These are phyloP conservation scores for Anthostomella pinea DNA, from an alignment of 2,329 filamentous ascomycete genomes.

Conservation along the genomic window DNA sequence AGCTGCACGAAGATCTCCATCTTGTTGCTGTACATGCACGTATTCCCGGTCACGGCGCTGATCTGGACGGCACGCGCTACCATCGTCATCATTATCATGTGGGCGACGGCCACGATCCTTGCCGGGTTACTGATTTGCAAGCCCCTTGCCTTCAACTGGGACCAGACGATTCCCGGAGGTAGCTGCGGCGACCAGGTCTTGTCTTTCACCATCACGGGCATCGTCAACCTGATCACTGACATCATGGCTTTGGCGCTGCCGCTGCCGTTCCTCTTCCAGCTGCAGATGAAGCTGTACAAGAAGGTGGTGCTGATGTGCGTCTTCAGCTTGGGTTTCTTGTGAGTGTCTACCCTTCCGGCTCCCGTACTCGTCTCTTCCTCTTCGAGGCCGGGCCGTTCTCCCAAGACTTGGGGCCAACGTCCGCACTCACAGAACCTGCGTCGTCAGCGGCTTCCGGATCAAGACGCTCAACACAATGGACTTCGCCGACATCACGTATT, in stretches of 20 bases:
- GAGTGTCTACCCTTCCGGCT: no score
- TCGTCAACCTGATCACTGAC: not conserved
- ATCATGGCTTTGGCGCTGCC: not conserved
- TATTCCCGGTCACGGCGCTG: no score
- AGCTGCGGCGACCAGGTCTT: not conserved
- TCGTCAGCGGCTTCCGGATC: conserved; percentile 35
- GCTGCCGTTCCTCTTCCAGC: not conserved
- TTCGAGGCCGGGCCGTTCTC: no score
- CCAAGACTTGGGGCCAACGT: no score
- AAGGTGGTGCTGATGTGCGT: not conserved
- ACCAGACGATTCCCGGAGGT: not conserved
- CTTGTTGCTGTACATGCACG: no score
- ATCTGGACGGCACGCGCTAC: no score
- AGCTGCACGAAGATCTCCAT: no score
- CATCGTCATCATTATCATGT: no score
- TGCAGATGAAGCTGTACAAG: not conserved
- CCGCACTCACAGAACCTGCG: conserved; percentile 14
- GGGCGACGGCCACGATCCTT: no score
- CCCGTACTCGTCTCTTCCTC: no score
- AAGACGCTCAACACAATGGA: conserved; percentile 32
- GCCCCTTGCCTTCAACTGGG: not conserved
- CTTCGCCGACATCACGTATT: conserved; percentile 34
- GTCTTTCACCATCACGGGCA: not conserved
- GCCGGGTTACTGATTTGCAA: no score
- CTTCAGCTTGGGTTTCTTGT: conserved; percentile 5